A percentile compares a stretch with the other conserved stretches of the same genome.
These are phyloP conservation scores for Colletotrichum chrysophilum DNA, from an alignment of 2,329 filamentous ascomycete species.

Conservation along the genomic window DNA sequence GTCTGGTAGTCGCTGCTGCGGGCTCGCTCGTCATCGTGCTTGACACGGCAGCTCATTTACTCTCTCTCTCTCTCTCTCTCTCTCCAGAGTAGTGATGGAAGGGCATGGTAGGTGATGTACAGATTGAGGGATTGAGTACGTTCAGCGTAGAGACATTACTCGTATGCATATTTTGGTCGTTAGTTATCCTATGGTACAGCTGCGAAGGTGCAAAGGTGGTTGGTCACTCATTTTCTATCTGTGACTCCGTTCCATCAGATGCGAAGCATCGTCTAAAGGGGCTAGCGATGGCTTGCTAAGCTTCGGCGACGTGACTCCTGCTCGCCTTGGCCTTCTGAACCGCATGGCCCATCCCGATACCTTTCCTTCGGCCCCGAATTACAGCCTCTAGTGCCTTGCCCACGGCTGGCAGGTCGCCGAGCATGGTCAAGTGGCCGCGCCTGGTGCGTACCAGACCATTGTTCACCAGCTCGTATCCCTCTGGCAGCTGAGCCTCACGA, in stretches of 20 bases:
- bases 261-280: neutral
- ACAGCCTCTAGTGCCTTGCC: conserved; percentile 76
- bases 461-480: conserved; percentile 76
- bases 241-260: neutral
- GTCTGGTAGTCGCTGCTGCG: neutral
- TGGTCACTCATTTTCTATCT: neutral
- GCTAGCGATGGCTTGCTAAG: neutral
- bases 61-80: neutral
- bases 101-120: neutral
- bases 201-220: neutral
- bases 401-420: conserved; percentile 84
- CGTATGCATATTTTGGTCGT: neutral
- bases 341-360: conserved; percentile 68
- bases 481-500: conserved; percentile 82
- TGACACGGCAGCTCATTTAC: neutral
- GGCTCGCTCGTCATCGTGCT: neutral
- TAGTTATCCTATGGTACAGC: neutral
- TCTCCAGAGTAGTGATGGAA: neutral
- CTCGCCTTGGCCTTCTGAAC: neutral
- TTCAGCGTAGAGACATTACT: neutral
- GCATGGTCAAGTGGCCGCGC: conserved; percentile 83
- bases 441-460: conserved; percentile 81
- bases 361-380: conserved; percentile 68
- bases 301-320: neutral
- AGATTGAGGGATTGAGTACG: neutral